These are phyloP conservation scores for Diaporthe capsici DNA, from an alignment of 2,329 filamentous ascomycete species.

Conservation along the genomic window DNA sequence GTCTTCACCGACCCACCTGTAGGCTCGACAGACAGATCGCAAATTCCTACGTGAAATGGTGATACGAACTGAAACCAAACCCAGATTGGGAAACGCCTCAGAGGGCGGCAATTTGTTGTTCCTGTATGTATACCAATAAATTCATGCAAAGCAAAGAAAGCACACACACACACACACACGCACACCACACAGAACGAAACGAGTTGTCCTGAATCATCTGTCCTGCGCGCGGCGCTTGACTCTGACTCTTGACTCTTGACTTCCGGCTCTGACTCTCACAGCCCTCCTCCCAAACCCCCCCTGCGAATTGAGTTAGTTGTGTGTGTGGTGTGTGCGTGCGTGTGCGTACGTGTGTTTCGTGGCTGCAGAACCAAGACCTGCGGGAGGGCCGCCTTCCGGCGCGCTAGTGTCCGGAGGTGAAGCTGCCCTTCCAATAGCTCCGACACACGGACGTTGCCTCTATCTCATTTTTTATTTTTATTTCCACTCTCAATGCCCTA, in stretches of 20 bases:
- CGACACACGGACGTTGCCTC: conserved; percentile 16
- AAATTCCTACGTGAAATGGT: background rate
- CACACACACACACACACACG: background rate
- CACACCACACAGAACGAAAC: too few relatives aligned
- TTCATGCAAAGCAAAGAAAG: background rate
- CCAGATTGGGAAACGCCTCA: background rate
- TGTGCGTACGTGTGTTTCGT: conserved; percentile 1
- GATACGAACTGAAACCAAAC: background rate
- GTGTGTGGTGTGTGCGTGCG: background rate
- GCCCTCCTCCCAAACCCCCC: background rate
- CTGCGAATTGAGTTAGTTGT: background rate
- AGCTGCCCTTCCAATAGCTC: conserved; percentile 26
- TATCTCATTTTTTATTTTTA: background rate
- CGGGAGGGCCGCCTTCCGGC: conserved; percentile 9
- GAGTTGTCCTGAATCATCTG: conserved; percentile 1
- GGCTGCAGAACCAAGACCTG: conserved; percentile 24
- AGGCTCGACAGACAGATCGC: background rate
- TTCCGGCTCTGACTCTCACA: background rate
- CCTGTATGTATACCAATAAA: background rate
- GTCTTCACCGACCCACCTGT: background rate
- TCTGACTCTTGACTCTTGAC: background rate
- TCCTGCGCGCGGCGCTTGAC: background rate
- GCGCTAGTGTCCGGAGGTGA: conserved; percentile 11
- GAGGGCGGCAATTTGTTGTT: background rate
- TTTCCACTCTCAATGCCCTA: background rate